Evolutionary conservation across 441 rosid species (phyloP).

Genomic region (California macrophylla): DNA sequence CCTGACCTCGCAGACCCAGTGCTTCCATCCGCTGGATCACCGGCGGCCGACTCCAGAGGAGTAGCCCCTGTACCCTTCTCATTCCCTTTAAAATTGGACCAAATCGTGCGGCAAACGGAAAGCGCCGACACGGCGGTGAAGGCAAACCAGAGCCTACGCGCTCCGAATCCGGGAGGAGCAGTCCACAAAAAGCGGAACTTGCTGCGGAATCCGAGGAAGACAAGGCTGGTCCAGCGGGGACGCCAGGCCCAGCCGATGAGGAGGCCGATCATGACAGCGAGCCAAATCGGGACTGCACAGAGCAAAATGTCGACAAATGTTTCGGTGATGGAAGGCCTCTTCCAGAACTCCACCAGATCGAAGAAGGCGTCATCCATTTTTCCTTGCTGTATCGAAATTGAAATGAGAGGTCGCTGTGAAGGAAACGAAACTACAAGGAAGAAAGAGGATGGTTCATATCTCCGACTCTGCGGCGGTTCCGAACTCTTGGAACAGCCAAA

Average conservation of each 20-base stretch:
- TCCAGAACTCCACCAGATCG: conserved; percentile 54
- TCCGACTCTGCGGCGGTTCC: too few species aligned
- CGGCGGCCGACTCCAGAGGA: background rate
- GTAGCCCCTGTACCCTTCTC: background rate
- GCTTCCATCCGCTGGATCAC: conserved; percentile 19
- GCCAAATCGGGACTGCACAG: conserved; percentile 95
- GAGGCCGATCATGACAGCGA: conserved; percentile 90
- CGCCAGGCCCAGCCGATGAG: conserved; percentile 98
- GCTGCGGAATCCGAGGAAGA: conserved; percentile 67
- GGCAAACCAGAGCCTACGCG: conserved; percentile 88
- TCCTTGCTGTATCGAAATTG: background rate
- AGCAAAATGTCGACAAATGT: conserved; percentile 91
- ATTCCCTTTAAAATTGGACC: conserved; percentile 48
- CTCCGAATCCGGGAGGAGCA: conserved; percentile 90
- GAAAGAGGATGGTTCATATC: too few species aligned
- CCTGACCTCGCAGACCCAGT: conserved; percentile 33
- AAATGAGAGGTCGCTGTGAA: too few species aligned
- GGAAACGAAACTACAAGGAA: too few species aligned
- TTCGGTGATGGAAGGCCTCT: conserved; percentile 62
- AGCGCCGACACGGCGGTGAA: conserved; percentile 84
- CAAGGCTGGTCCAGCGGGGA: conserved; percentile 86
- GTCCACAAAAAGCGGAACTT: conserved; percentile 74
- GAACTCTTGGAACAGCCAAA: too few species aligned
- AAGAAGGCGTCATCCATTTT: conserved; percentile 56
- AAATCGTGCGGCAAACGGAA: conserved; percentile 66